Evolutionary conservation across 1,139 yeast species (phyloP).

Genomic region (Debaryomyces robertsiae): DNA sequence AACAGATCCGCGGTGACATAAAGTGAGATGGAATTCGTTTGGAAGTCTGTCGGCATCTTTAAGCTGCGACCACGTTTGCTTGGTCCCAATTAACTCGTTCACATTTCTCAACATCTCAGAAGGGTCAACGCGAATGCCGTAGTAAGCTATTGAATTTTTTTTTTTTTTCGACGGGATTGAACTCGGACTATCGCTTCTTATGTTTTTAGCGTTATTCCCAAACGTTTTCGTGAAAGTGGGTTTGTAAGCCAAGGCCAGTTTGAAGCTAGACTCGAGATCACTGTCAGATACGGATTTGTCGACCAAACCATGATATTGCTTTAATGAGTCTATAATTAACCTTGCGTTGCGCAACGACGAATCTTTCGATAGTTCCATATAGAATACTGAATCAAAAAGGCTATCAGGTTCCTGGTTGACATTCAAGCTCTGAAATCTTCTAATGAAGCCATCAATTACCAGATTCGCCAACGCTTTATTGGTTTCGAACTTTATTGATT

Average conservation of each 20-base stretch:
- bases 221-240: constrained; percentile 52
- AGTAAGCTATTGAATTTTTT: constrained; percentile 25
- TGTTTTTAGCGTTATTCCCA: constrained; percentile 21
- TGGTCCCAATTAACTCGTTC: constrained; percentile 12
- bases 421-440: constrained; percentile 65
- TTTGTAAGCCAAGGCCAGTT: constrained; percentile 50
- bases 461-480: constrained; percentile 49
- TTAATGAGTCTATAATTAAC: constrained; percentile 42
- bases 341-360: constrained; percentile 59
- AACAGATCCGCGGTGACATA: constrained; percentile 55
- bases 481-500: constrained; percentile 62
- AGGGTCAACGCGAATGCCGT: constrained; percentile 29
- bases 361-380: constrained; percentile 48
- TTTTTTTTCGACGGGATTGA: constrained; percentile 9
- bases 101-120: constrained; percentile 6
- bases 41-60: constrained; percentile 44
- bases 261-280: constrained; percentile 45
- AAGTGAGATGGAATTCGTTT: constrained; percentile 71
- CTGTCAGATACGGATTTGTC: constrained; percentile 42
- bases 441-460: constrained; percentile 74
- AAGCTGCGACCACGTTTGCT: constrained; percentile 29
- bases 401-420: constrained; percentile 58
- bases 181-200: constrained; percentile 15
- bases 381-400: constrained; percentile 63
- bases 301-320: constrained; percentile 48